Evolutionary conservation across 202 grass and related monocot species (phyloP).

Genomic region (Carex arenaria): DNA sequence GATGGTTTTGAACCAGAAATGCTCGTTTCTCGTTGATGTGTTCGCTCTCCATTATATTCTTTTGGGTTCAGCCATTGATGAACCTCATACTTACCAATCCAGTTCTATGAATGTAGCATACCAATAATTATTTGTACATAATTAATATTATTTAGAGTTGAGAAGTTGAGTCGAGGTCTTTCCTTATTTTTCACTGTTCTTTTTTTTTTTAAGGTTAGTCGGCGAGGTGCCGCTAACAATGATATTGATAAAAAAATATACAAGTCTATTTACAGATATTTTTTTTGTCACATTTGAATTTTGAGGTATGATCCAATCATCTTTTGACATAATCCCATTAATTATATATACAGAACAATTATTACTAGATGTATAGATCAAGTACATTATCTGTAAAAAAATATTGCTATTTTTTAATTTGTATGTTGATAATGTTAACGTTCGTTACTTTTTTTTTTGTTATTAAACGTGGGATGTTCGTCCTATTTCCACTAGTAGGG

Average conservation of each 20-base stretch:
- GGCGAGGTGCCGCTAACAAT: too few species aligned
- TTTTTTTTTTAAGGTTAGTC: too few species aligned
- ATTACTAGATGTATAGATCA: not conserved
- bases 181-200: not conserved
- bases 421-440: not conserved
- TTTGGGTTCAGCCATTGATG: constrained; percentile 43
- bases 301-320: not conserved
- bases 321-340: not conserved
- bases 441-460: not conserved
- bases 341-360: not conserved
- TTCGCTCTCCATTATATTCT: constrained; percentile 31
- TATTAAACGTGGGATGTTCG: not conserved
- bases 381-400: not conserved
- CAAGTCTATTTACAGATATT: not conserved
- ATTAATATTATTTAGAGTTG: not conserved
- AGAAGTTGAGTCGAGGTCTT: not conserved
- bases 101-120: not conserved
- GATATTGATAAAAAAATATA: too few species aligned
- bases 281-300: not conserved
- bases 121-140: constrained; percentile 9
- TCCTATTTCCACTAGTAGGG: not conserved
- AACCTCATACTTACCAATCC: constrained; percentile 10
- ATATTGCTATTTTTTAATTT: not conserved
- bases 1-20: constrained; percentile 81
- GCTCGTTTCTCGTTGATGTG: constrained; percentile 48